These are phyloP conservation scores for Patellifolia procumbens DNA, from an alignment of 179 eudicot genomes.

Conservation along the genomic window DNA sequence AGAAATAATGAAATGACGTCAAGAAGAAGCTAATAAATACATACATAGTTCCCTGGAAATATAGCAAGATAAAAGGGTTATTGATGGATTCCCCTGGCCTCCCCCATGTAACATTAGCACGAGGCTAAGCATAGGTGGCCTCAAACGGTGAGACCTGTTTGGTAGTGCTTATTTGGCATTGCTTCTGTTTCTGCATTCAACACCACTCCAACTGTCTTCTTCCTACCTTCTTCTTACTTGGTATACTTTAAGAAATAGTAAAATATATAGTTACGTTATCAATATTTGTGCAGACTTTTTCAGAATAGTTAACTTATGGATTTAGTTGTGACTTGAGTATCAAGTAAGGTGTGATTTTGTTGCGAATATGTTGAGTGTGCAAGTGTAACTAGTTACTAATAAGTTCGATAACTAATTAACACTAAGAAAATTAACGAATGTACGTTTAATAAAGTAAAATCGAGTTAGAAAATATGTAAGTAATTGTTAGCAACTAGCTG, in stretches of 20 bases:
- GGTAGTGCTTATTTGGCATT: slow-evolving; percentile 29
- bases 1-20: slow-evolving; percentile 1
- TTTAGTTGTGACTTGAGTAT: no score
- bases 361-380: neutral
- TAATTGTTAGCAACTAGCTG: no score
- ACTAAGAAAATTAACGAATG: no score
- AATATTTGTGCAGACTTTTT: no score
- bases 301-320: no score
- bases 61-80: neutral
- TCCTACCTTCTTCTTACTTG: neutral
- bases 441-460: no score
- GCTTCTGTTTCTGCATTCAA: slow-evolving; percentile 14
- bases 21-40: neutral
- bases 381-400: no score
- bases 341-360: neutral
- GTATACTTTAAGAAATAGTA: no score
- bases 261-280: no score
- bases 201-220: slow-evolving; percentile 18
- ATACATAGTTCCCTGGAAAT: neutral
- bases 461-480: no score
- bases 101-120: slow-evolving; percentile 15
- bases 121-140: slow-evolving; percentile 27
- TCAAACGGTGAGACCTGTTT: slow-evolving; percentile 37
- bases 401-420: no score
- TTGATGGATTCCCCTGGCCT: no score